Evolutionary conservation across 805 yeast genomes (phyloP).

Genomic region (Wickerhamiella siamensis): DNA sequence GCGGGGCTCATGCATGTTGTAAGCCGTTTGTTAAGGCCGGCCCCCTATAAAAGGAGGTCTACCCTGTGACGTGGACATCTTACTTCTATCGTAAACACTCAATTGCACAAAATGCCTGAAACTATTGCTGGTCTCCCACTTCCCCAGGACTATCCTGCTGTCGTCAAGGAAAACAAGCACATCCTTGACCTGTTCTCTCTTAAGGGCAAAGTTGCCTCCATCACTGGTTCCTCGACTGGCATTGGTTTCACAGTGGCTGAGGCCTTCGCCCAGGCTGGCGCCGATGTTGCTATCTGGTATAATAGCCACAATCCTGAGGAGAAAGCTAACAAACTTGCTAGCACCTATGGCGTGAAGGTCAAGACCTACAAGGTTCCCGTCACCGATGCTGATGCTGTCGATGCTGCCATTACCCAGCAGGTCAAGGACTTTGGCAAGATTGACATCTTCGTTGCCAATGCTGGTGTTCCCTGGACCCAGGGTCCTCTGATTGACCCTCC

Average conservation of each 20-base stretch:
- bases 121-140: constrained; percentile 1
- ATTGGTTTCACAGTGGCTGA: constrained; percentile 73
- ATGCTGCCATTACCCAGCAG: constrained; percentile 35
- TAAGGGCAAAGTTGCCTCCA: constrained; percentile 68
- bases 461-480: constrained; percentile 71
- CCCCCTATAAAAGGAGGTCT: not conserved
- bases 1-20: not conserved
- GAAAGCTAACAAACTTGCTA: constrained; percentile 40
- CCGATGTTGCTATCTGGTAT: constrained; percentile 61
- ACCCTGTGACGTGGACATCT: not conserved
- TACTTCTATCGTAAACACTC: not conserved
- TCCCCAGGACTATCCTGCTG: constrained; percentile 16
- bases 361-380: constrained; percentile 54
- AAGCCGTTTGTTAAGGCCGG: not conserved
- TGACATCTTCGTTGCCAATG: constrained; percentile 78
- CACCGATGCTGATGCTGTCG: constrained; percentile 36
- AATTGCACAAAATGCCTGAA: constrained; percentile 1
- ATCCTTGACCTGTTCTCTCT: constrained; percentile 60
- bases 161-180: constrained; percentile 18
- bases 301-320: constrained; percentile 49
- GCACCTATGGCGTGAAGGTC: constrained; percentile 44
- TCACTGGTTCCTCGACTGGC: constrained; percentile 78
- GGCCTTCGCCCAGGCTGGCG: constrained; percentile 79
- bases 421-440: constrained; percentile 61
- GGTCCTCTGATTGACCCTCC: constrained; percentile 40